Percentiles rank a stretch among this genome's conserved stretches.
These are phyloP conservation scores for Chlorella ohadii DNA, from an alignment of 139 green algal genomes.

Conservation along the genomic window DNA sequence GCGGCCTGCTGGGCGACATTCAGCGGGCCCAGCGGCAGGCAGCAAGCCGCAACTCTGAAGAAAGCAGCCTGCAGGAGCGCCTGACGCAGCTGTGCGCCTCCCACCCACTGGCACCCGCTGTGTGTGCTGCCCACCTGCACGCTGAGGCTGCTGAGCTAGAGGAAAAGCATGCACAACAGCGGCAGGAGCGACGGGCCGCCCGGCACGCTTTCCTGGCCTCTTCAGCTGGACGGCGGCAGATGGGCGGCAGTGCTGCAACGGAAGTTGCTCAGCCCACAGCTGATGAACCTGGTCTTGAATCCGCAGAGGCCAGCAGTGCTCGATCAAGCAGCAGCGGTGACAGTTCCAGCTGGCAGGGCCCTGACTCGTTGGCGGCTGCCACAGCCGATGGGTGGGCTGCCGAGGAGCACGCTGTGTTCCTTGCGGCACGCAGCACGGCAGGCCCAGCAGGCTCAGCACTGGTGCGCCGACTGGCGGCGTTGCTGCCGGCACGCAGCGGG, in stretches of 20 bases:
- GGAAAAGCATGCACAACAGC: not conserved
- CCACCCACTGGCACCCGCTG: not conserved
- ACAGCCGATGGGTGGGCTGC: conserved; percentile 1
- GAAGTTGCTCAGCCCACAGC: no score
- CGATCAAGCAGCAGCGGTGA: no score
- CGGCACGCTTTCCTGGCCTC: not conserved
- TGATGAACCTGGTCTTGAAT: no score
- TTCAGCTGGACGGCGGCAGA: not conserved
- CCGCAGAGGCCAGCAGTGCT: no score
- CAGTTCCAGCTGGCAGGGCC: no score
- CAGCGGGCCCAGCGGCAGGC: not conserved
- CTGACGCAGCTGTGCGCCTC: not conserved
- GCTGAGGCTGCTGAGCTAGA: not conserved
- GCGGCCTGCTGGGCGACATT: not conserved
- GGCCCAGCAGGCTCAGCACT: not conserved
- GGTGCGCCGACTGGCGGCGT: not conserved
- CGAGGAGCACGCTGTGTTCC: not conserved
- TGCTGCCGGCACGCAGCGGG: not conserved
- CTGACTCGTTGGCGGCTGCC: no score
- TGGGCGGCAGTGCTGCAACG: no score
- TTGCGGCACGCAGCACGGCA: not conserved
- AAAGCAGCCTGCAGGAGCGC: not conserved
- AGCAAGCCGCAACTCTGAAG: not conserved
- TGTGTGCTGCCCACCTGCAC: not conserved
- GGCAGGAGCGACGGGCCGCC: not conserved